Evolutionary conservation across 2,329 filamentous ascomycete species (phyloP).

Genomic region (Pezicula radicicola): DNA sequence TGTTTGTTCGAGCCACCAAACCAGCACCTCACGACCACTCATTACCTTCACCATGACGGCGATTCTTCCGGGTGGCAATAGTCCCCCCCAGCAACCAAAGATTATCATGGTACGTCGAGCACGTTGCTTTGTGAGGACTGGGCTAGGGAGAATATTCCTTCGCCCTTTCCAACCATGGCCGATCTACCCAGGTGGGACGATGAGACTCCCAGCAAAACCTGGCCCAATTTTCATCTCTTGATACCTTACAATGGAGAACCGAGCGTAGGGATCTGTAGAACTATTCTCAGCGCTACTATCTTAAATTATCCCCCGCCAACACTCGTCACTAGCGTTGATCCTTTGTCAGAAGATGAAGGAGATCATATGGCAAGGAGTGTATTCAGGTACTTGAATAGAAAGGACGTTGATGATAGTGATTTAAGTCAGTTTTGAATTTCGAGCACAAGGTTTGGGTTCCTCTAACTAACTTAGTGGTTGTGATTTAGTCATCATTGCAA

Average conservation of each 20-base stretch:
- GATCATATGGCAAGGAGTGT: constrained; percentile 8
- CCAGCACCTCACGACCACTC: no score
- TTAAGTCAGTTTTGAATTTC: constrained; percentile 24
- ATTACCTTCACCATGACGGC: no score
- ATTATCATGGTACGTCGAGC: no score
- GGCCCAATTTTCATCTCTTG: constrained; percentile 48
- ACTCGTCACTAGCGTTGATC: constrained; percentile 41
- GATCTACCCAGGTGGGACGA: constrained; percentile 10
- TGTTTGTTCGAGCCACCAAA: no score
- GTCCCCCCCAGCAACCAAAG: no score
- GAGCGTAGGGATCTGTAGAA: constrained; percentile 48
- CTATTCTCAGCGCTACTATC: constrained; percentile 53
- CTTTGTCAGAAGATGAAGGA: constrained; percentile 3
- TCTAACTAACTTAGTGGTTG: constrained; percentile 36
- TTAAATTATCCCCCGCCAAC: constrained; percentile 57
- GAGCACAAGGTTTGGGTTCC: no score
- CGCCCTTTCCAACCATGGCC: background rate
- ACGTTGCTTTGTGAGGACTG: no score
- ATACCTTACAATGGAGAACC: constrained; percentile 43
- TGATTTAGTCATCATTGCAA: constrained; percentile 31
- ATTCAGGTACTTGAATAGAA: constrained; percentile 42
- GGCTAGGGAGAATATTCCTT: background rate
- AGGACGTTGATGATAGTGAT: constrained; percentile 48
- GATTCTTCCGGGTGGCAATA: no score
- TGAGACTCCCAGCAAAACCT: constrained; percentile 1